Percentiles rank a stretch among this genome's conserved stretches.
phyloP scores from a whole-genome alignment of 1,139 yeast genomes.

The Debaryomyces singareniensis region DNA sequence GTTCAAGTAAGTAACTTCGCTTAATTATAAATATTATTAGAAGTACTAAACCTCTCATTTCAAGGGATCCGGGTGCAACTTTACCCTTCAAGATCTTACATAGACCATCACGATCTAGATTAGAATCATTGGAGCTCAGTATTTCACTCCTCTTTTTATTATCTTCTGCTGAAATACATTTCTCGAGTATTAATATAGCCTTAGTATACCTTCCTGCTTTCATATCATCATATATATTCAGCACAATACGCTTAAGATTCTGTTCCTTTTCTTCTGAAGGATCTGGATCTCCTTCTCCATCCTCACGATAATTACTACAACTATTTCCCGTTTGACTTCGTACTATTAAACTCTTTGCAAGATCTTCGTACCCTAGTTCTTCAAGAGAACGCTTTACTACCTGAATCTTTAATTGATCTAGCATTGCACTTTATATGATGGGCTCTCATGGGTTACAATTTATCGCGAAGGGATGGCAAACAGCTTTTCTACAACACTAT shows the following conservation, averaged over 20 bases:
- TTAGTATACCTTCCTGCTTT: conserved; percentile 17
- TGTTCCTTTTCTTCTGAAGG: conserved; percentile 16
- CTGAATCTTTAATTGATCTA: conserved; percentile 25
- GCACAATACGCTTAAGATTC: not conserved
- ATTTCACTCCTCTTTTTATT: conserved; percentile 1
- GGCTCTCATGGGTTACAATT: conserved; percentile 7
- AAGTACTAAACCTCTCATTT: conserved; percentile 5
- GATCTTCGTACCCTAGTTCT: conserved; percentile 21
- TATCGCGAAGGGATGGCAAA: conserved; percentile 1
- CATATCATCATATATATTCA: conserved; percentile 10
- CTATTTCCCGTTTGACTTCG: conserved; percentile 1
- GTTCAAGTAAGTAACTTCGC: conserved; percentile 18
- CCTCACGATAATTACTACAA: conserved; percentile 1
- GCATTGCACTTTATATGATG: conserved; percentile 4
- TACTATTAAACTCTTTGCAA: conserved; percentile 7
- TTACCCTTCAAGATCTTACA: not conserved
- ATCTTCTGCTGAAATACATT: conserved; percentile 1
- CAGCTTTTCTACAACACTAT: not conserved
- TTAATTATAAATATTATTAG: conserved; percentile 21
- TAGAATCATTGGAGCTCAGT: conserved; percentile 5
- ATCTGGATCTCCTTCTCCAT: conserved; percentile 1
- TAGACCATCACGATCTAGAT: not conserved
- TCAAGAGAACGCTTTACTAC: conserved; percentile 25
- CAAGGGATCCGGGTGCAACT: conserved; percentile 3
- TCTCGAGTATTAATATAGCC: conserved; percentile 7